Base-by-base conservation (phyloP, 2,329 filamentous ascomycete genomes). In the Fusarium xylarioides region DNA sequence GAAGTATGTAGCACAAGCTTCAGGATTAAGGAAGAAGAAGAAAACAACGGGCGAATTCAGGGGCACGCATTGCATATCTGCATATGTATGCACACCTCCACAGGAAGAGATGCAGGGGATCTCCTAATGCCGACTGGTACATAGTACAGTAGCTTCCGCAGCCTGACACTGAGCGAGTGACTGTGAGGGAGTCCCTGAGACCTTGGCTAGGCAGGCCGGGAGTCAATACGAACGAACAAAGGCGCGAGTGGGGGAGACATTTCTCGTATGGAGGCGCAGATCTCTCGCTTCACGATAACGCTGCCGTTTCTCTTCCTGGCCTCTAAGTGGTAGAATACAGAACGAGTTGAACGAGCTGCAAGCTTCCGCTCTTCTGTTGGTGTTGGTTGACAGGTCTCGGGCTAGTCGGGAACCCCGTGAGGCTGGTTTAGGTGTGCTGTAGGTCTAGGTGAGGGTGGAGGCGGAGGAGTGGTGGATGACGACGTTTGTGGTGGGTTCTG, bases 51-150 rank as follows among this genome's bases (percentile, higher is more conserved):
- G 23, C 40, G 38, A 32, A 49, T 70, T 67, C 68, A 73, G 67
- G 67, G 67, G 56, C 55, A 66, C 54, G 53, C 54, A 63, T 43
- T 61, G 50, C 66, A 64, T 64, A 57, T 54, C 35, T 63, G 65
- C 42, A 68, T 50, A 34, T 49, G 28, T 38, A 67, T 60, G 68
- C 49, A 55, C 50, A 47, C 59, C 62, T 69, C 62, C 63, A 74
- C 63, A 59, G 62, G 26, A 37, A 46, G 65, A 54, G 55, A 60
- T 40, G 66, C 70, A 70, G 68, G 66, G 74, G 72, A 62, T 62
- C 49, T 66, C 55, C 63, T 56, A 77, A 59, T 76, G 71, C 73
- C 73, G 68, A 71, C 46, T 67, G 43, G 62, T n/a, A n/a, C n/a
- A n/a, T n/a, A n/a, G n/a, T n/a, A n/a, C n/a, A n/a, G n/a, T 71